Percentiles rank a stretch among this genome's conserved stretches.
Evolutionary conservation across 768 basidiomycete species (phyloP).

Genomic region (Leccinum longicurvipes): DNA sequence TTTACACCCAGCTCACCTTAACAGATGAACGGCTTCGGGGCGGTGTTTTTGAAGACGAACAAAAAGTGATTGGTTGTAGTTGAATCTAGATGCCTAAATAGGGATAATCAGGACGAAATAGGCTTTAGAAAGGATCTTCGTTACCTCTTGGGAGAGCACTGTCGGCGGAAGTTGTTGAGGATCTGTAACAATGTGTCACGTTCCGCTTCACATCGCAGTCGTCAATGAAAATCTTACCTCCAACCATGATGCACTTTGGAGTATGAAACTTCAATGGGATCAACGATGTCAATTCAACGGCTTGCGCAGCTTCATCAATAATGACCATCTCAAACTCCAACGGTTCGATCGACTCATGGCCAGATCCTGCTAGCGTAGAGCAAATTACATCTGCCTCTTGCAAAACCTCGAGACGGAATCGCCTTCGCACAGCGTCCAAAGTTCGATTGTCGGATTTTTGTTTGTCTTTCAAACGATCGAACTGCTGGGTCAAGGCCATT

Average conservation of each 20-base stretch:
- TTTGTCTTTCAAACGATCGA: slow-evolving; percentile 79
- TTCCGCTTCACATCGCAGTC: background rate
- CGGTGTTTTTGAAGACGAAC: slow-evolving; percentile 81
- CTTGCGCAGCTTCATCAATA: slow-evolving; percentile 97
- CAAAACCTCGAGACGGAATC: slow-evolving; percentile 71
- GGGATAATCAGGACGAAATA: slow-evolving; percentile 7
- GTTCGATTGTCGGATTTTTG: slow-evolving; percentile 77
- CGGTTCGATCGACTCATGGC: slow-evolving; percentile 78
- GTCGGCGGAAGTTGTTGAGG: slow-evolving; percentile 97
- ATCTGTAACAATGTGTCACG: slow-evolving; percentile 39
- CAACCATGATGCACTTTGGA: slow-evolving; percentile 87
- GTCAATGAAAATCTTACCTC: slow-evolving; percentile 46
- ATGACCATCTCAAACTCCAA: slow-evolving; percentile 94
- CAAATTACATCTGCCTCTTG: slow-evolving; percentile 92
- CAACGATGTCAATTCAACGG: slow-evolving; percentile 90
- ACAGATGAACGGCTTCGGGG: slow-evolving; percentile 82
- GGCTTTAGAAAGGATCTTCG: slow-evolving; percentile 22
- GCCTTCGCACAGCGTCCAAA: slow-evolving; percentile 77
- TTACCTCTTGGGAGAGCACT: slow-evolving; percentile 61
- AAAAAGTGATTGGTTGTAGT: slow-evolving; percentile 90
- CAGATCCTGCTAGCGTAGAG: slow-evolving; percentile 88
- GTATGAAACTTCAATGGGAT: slow-evolving; percentile 92
- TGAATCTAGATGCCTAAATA: slow-evolving; percentile 57
- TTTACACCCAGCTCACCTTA: slow-evolving; percentile 57
- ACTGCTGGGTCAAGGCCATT: slow-evolving; percentile 58